Evolutionary conservation across 352 stramenopile species (phyloP).

Genomic region (Phytophthora macrochlamydospora): DNA sequence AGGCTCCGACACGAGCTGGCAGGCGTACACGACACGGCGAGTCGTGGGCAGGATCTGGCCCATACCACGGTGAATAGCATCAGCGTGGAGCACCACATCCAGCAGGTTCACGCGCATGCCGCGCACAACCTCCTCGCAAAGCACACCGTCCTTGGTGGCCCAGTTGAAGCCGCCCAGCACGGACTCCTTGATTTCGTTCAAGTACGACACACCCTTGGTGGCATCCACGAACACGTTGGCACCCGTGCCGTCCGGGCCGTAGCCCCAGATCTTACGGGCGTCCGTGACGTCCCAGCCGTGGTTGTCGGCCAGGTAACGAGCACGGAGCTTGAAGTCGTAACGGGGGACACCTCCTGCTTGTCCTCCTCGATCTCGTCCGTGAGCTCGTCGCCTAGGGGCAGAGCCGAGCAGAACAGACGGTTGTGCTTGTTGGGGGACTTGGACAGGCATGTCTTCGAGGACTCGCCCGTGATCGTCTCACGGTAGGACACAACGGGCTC

Average conservation of each 20-base stretch:
- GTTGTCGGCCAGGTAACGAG: conserved; percentile 97
- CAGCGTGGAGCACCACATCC: conserved; percentile 99
- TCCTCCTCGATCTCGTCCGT: conserved; percentile 97
- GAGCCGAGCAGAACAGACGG: conserved; percentile 97
- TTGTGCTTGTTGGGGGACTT: conserved; percentile 99
- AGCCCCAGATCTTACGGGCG: conserved; percentile 99
- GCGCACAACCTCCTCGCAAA: conserved; percentile 98
- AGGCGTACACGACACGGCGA: conserved; percentile 98
- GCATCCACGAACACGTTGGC: conserved; percentile 99
- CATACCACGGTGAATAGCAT: conserved; percentile 99
- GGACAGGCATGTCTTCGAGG: conserved; percentile 95
- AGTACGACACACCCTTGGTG: conserved; percentile 99
- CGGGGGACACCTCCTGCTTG: conserved; percentile 90
- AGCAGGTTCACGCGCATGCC: conserved; percentile 98
- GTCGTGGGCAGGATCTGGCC: conserved; percentile 99
- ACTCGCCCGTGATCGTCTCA: conserved; percentile 98
- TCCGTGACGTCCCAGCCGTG: conserved; percentile 98
- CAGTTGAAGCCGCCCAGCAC: conserved; percentile 99
- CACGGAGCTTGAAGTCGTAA: conserved; percentile 97
- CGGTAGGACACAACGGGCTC: conserved; percentile 99
- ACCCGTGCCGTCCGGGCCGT: conserved; percentile 98
- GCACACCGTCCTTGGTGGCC: conserved; percentile 97
- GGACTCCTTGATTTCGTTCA: conserved; percentile 99
- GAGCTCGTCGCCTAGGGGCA: conserved; percentile 93
- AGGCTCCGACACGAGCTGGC: conserved; percentile 94